Base-by-base conservation (phyloP, 495 filamentous ascomycete species). In the Neurospora sp. region DNA sequence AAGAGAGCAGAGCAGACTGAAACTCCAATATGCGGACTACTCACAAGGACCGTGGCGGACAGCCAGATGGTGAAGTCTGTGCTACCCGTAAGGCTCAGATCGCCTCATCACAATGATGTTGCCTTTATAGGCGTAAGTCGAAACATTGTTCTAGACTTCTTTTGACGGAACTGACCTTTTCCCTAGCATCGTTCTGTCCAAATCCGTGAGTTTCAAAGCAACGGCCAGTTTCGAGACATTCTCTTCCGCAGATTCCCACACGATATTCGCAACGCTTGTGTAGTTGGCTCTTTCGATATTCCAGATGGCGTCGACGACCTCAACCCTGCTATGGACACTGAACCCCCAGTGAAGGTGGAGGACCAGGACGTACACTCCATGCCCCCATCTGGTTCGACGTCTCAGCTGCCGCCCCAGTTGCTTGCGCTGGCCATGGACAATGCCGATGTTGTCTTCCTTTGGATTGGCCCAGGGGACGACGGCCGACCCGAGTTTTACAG, bases 11-110 rank as follows among this genome's bases (percentile, higher is more conserved):
- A 69, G n/a, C 73, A 69, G 39, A 75, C 76, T 37, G 81, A 83
- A 38, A 76, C 83, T 37, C 91, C 90, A 2, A 80, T 75, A 10
- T 84, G 88, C 75, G 96, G 93, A 1, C 69, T 98, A 39, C 85
- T 98, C 38, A 91, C 92, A 3, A 89, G 87, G 76, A 97, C 95
- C 4, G 76, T 96, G 18, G 81, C 96, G 54, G 86, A 89, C 69
- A 97, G 92, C 72, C 90, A 93, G 2, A 84, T 91, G 31, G 88
- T 93, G 73, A 91, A 92, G 77, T 91, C 88, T 81, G 92, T 98
- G 44, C 81, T 97, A 14, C 94, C 95, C 11, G 93, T 91, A 10
- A 88, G 91, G 73, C 85, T 98, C 70, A 85, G 94, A 59, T 88
- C 89, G 72, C 82, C 84, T 69, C 78, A 86, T 10, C 86, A 89